Percentiles rank a stretch among this genome's conserved stretches.
Evolutionary conservation across 805 yeast genomes (phyloP).

Genomic region (Clavispora fructus): DNA sequence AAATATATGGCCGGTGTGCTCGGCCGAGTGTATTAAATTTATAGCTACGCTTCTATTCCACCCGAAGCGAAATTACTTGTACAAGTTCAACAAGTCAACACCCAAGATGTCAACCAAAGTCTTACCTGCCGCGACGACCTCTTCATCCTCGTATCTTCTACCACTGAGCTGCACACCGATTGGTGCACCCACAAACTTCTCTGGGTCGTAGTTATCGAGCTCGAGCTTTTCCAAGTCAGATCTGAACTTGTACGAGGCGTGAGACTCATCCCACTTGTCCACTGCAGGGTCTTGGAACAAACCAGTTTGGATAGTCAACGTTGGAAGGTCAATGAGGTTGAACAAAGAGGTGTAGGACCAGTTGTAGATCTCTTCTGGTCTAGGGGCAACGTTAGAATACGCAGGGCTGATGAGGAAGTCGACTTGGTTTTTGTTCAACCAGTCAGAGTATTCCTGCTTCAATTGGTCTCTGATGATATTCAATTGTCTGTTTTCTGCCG

Average conservation of each 20-base stretch:
- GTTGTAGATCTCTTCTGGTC: slow-evolving; percentile 55
- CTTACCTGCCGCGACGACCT: slow-evolving; percentile 46
- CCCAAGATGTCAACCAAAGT: slow-evolving; percentile 33
- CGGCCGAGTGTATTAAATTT: background rate
- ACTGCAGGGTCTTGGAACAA: slow-evolving; percentile 49
- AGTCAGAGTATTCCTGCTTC: slow-evolving; percentile 52
- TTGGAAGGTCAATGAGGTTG: slow-evolving; percentile 69
- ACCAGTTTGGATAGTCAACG: slow-evolving; percentile 59
- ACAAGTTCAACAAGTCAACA: slow-evolving; percentile 20
- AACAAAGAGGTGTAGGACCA: slow-evolving; percentile 80
- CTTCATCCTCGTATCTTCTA: slow-evolving; percentile 53
- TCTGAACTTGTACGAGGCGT: slow-evolving; percentile 34
- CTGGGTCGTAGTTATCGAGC: slow-evolving; percentile 43
- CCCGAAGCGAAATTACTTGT: slow-evolving; percentile 6
- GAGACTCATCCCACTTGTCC: slow-evolving; percentile 43
- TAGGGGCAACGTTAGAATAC: slow-evolving; percentile 68
- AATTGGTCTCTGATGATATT: slow-evolving; percentile 52
- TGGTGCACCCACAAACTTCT: slow-evolving; percentile 47
- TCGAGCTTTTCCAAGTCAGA: slow-evolving; percentile 45
- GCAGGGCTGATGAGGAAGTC: slow-evolving; percentile 68
- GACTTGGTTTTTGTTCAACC: slow-evolving; percentile 48
- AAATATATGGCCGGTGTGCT: no score
- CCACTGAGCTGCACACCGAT: slow-evolving; percentile 50
- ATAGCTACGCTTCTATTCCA: background rate
- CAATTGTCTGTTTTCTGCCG: slow-evolving; percentile 51